phyloP scores from a whole-genome alignment of 2,329 filamentous ascomycete species.

The Beauveria australis region DNA sequence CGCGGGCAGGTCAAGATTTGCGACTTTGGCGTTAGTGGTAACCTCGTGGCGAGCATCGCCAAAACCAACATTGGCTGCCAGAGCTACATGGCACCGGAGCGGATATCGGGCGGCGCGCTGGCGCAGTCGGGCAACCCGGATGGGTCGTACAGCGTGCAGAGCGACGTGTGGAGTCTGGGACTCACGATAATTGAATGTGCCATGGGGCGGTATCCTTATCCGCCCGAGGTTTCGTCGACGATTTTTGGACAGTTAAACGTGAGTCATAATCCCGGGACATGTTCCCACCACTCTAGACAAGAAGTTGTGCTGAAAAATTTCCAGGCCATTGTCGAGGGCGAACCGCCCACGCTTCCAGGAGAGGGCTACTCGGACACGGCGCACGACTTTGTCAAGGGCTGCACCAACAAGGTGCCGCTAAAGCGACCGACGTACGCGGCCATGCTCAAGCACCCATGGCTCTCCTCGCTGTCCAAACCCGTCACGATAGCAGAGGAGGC shows the following conservation, averaged over 20 bases:
- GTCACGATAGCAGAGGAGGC: slow-evolving; percentile 64
- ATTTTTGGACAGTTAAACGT: slow-evolving; percentile 97
- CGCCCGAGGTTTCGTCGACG: slow-evolving; percentile 93
- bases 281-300: neutral
- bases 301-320: slow-evolving; percentile 8
- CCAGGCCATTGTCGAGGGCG: slow-evolving; percentile 94
- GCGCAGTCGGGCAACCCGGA: slow-evolving; percentile 60
- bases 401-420: slow-evolving; percentile 86
- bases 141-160: slow-evolving; percentile 94
- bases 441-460: slow-evolving; percentile 84
- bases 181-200: slow-evolving; percentile 94
- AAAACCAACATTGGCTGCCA: slow-evolving; percentile 99
- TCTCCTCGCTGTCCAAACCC: slow-evolving; percentile 66
- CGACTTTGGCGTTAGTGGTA: slow-evolving; percentile 95
- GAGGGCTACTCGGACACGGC: slow-evolving; percentile 72
- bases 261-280: slow-evolving; percentile 37
- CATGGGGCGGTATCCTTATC: slow-evolving; percentile 89
- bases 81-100: slow-evolving; percentile 97
- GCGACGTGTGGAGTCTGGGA: slow-evolving; percentile 94
- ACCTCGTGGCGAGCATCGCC: slow-evolving; percentile 92
- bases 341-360: slow-evolving; percentile 79
- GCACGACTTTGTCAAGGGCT: slow-evolving; percentile 78
- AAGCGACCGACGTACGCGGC: slow-evolving; percentile 90
- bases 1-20: slow-evolving; percentile 94
- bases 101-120: slow-evolving; percentile 81